These are phyloP conservation scores for Sarocladium oryzae DNA, from an alignment of 2,329 filamentous ascomycete genomes.

Conservation along the genomic window DNA sequence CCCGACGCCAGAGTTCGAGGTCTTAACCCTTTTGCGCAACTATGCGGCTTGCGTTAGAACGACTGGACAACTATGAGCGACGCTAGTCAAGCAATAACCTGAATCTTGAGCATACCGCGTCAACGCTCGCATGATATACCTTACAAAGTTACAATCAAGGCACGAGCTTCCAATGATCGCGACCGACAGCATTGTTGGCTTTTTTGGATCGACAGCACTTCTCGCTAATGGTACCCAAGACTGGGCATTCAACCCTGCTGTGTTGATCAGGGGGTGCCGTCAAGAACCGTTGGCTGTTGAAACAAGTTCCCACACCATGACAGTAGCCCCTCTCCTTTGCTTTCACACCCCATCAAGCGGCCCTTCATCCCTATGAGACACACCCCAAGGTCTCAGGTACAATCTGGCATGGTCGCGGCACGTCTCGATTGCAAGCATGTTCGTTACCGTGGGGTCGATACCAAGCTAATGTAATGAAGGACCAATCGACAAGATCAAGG, in stretches of 20 bases:
- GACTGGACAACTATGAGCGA: neutral
- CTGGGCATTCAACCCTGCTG: neutral
- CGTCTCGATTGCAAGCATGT: constrained; percentile 35
- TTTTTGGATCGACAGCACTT: constrained; percentile 5
- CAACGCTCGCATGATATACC: neutral
- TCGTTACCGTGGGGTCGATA: constrained; percentile 41
- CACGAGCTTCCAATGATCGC: neutral
- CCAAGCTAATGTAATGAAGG: constrained; percentile 37
- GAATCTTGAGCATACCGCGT: neutral
- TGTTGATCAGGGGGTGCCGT: constrained; percentile 6
- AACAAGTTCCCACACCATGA: constrained; percentile 7
- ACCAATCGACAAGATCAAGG: constrained; percentile 33
- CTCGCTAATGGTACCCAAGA: constrained; percentile 5
- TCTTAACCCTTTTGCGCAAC: neutral
- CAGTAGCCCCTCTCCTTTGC: neutral
- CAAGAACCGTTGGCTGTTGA: constrained; percentile 8
- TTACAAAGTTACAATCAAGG: neutral
- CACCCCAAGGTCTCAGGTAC: constrained; percentile 7
- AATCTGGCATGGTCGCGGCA: constrained; percentile 3
- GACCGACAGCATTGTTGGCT: neutral
- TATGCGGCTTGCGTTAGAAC: neutral
- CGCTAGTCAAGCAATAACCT: neutral
- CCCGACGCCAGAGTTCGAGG: neutral
- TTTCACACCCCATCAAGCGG: neutral
- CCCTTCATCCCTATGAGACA: constrained; percentile 9